Evolutionary conservation across 2,329 filamentous ascomycete genomes (phyloP).

Genomic region (Didymella pomorum): DNA sequence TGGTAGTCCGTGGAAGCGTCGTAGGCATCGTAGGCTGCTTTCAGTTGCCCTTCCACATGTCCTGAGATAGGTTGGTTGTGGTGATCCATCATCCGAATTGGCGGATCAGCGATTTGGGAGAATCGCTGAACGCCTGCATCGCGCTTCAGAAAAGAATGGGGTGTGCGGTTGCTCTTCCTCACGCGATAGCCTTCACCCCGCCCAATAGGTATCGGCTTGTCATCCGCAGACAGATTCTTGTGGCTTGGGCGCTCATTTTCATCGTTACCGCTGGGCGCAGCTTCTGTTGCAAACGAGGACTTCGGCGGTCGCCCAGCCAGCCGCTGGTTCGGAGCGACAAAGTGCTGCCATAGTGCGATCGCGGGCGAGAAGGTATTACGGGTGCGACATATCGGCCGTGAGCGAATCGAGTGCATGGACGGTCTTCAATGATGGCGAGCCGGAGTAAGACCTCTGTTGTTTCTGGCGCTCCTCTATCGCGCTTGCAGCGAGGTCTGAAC

Average conservation of each 20-base stretch:
- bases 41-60: constrained; percentile 16
- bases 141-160: neutral
- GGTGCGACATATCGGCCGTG: constrained; percentile 43
- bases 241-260: neutral
- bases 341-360: constrained; percentile 46
- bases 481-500: constrained; percentile 8
- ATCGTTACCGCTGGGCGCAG: constrained; percentile 2
- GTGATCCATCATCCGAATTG: too few relatives aligned
- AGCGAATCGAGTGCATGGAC: constrained; percentile 39
- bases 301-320: constrained; percentile 27
- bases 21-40: constrained; percentile 19
- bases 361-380: constrained; percentile 45
- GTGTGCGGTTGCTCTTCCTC: neutral
- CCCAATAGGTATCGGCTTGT: too few relatives aligned
- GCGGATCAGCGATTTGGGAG: too few relatives aligned
- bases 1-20: constrained; percentile 27
- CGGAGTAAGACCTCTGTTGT: constrained; percentile 12
- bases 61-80: neutral
- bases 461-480: constrained; percentile 5
- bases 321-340: constrained; percentile 31
- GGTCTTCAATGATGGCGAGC: constrained; percentile 18
- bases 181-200: neutral
- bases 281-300: constrained; percentile 26
- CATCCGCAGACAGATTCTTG: neutral
- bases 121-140: neutral